Base-by-base conservation (phyloP, 352 stramenopile species). In the Phytophthora lateralis region DNA sequence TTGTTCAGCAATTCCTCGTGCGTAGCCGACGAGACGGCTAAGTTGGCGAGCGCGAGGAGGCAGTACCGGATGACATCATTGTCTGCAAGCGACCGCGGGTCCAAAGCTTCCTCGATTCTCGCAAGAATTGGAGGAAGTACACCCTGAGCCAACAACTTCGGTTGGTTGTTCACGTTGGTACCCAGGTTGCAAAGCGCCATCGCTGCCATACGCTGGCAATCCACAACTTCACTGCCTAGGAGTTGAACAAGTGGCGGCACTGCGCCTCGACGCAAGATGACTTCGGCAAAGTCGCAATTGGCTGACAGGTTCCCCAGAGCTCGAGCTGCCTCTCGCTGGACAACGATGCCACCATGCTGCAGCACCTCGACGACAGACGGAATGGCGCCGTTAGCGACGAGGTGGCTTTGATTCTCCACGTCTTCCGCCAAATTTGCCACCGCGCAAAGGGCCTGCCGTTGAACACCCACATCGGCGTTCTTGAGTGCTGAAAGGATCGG, bases 121-220 rank as follows among this genome's bases (percentile, higher is more conserved):
- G 82, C 84, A 12, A 98, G 76, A 14, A 99, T 72, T 6, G 96
- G 83, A 46, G 85, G 79, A 9, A 99, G 78, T 15, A 98, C 86
- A 15, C 90, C 90, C 35, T 84, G 69, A 10, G 69, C 65, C 6
- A 98, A 69, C 72, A 99, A 88, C 64, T 98, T 93, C 1, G 79
- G 66, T 60, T 98, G 94, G 59, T 98, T 97, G 38, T 96, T 96
- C 1, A 98, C 73, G 68, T 98, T 98, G 18, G 91, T 97, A 18
- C 84, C 93, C 17, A 99, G 63, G 58, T 98, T 99, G 48, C 88
- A 97, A 26, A 99, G 68, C 34, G 95, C 93, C 95, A 99, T 98
- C 34, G 91, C 85, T 4, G 91, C 91, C 95, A 98, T 99, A 39
- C 96, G 82, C 66, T 98, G 91, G 60, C 91, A 98, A 49, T 97